Evolutionary conservation across 257 asterid genomes (phyloP), one percentile per base, ranked within the genome.

Genomic region (Buddleja alternifolia): DNA sequence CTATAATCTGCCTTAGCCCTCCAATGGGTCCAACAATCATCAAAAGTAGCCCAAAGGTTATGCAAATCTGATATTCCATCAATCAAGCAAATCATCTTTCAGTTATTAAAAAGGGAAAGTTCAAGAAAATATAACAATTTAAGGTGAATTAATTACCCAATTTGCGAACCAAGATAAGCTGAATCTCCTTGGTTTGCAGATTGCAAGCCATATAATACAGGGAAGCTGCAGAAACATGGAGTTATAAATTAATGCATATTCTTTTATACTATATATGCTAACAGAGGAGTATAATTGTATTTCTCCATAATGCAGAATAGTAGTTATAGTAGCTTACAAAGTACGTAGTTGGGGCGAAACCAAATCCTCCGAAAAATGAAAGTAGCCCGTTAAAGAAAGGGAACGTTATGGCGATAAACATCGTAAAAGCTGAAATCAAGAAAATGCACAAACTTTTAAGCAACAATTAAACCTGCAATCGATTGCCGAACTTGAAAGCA

Each of bases 1-100:
- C 29, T 12, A 83, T 83, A 54, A 83, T 83, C 70, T 53, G 64
- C 78, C 84, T 74, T 57, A 79, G 77, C 47, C 85, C 88, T 71
- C 88, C 88, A 42, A 83, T 83, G 9, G 88, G 88, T 51, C 85
- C 88, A 44, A 83, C 57, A 61, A 79, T 2, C 85, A 74, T 77
- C 77, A 79, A 61, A 60, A 74, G 59, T 14, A 79, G 77, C 0
- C 88, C 85, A 11, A 79, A 67, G 25, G 77, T 10, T 54, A 83
- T 83, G 77, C 85, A 79, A 14, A 77, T 40, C 84, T 82, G 85
- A 36, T 42, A 46, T 63, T 25, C 5, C 34, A 29, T 29, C 34
- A 29, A 4, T 1, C 0, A 6, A 37, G n/a, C 20, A 40, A 15
- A 9, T 29, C 15, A 45, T 2, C 34, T 1, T 29, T 5, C 34